Conservation (phyloP, 2,329 filamentous ascomycete species). For the Pochonia chlamydosporia region DNA sequence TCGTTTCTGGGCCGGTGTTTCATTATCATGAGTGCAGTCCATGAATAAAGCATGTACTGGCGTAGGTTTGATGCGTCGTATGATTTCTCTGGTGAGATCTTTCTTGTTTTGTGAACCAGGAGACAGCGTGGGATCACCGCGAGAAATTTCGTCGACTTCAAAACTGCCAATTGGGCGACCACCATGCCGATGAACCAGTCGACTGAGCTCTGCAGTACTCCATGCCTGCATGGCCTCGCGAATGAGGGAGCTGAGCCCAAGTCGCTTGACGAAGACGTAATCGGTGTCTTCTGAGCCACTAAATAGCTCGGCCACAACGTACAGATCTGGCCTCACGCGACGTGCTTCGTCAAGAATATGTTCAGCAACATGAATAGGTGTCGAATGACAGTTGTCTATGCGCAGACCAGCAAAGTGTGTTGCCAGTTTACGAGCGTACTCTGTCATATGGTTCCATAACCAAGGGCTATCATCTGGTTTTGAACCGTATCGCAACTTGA, state of each 20-base stretch:
- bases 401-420: slow-evolving; percentile 94
- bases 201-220: slow-evolving; percentile 88
- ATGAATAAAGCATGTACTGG: slow-evolving; percentile 94
- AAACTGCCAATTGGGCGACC: slow-evolving; percentile 96
- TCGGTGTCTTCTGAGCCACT: slow-evolving; percentile 94
- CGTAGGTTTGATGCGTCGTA: slow-evolving; percentile 78
- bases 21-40: slow-evolving; percentile 99
- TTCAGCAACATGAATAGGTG: slow-evolving; percentile 88
- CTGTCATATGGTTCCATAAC: slow-evolving; percentile 93
- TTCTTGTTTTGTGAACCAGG: slow-evolving; percentile 23
- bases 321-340: slow-evolving; percentile 77
- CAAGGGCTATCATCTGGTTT: slow-evolving; percentile 81
- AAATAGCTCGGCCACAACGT: slow-evolving; percentile 92
- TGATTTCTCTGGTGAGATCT: slow-evolving; percentile 51
- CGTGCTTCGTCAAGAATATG: slow-evolving; percentile 94
- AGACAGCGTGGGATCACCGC: slow-evolving; percentile 41
- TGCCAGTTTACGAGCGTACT: slow-evolving; percentile 86
- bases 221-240: slow-evolving; percentile 98
- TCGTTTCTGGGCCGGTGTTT: slow-evolving; percentile 89
- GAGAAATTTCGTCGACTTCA: slow-evolving; percentile 80
- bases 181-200: slow-evolving; percentile 87
- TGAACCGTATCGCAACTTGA: slow-evolving; percentile 87
- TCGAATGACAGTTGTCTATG: slow-evolving; percentile 98
- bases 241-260: slow-evolving; percentile 87
- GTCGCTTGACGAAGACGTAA: slow-evolving; percentile 88